phyloP scores from a whole-genome alignment of 768 basidiomycete species.

The Auriculariales sp. region DNA sequence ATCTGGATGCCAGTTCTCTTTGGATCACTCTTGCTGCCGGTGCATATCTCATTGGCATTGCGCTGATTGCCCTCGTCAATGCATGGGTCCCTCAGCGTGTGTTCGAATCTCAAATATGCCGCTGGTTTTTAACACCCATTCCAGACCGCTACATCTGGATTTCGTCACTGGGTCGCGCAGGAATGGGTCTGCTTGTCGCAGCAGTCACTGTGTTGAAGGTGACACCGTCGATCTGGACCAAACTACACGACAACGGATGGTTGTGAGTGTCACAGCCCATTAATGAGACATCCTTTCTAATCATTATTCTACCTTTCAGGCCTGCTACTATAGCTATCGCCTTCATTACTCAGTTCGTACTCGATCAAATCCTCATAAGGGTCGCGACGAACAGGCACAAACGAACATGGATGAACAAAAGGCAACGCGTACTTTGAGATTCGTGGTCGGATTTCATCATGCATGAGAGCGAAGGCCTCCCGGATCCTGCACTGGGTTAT shows the following conservation, averaged over 20 bases:
- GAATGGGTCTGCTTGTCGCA: background rate
- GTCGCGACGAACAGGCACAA: too few relatives aligned
- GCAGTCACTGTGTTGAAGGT: background rate
- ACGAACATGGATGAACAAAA: too few relatives aligned
- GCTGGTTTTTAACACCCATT: conserved; percentile 42
- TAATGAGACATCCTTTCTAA: background rate
- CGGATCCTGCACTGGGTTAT: conserved; percentile 31
- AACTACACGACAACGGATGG: background rate
- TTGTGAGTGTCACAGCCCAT: conserved; percentile 8
- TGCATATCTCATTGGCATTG: background rate
- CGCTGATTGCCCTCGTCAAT: background rate
- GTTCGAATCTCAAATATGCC: too few relatives aligned
- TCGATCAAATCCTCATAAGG: background rate
- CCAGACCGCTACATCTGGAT: conserved; percentile 13
- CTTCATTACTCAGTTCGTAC: background rate
- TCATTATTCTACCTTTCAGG: conserved; percentile 5
- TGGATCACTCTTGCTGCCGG: background rate
- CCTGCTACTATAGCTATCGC: background rate
- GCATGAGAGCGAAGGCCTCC: conserved; percentile 25
- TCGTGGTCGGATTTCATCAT: conserved; percentile 18
- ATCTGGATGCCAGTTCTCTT: background rate
- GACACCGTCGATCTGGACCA: background rate
- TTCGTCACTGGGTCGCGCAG: background rate
- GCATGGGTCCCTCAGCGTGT: background rate
- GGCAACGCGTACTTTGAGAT: too few relatives aligned